phyloP scores from a whole-genome alignment of 1,139 yeast genomes.

The Yamadazyma friedrichii region DNA sequence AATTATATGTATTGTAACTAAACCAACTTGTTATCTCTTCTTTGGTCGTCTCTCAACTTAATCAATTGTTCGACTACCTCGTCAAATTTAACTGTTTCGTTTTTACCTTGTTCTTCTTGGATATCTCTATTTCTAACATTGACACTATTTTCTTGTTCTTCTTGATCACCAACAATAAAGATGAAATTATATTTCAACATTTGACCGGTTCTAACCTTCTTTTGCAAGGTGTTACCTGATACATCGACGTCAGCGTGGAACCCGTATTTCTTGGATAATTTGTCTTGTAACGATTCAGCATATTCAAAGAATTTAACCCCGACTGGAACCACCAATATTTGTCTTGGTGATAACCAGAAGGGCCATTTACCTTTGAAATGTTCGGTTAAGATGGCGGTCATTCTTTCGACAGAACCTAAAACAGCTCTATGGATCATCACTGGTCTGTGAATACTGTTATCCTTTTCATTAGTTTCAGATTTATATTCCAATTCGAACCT shows the following conservation, averaged over 20 bases:
- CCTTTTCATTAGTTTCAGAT: slow-evolving; percentile 61
- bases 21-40: slow-evolving; percentile 61
- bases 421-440: slow-evolving; percentile 99
- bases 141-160: slow-evolving; percentile 72
- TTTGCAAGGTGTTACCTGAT: slow-evolving; percentile 91
- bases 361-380: slow-evolving; percentile 99
- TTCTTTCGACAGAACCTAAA: slow-evolving; percentile 95
- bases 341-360: slow-evolving; percentile 98
- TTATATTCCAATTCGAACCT: slow-evolving; percentile 88
- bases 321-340: slow-evolving; percentile 90
- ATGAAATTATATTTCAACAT: slow-evolving; percentile 88
- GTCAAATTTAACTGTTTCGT: slow-evolving; percentile 71
- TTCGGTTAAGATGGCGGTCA: slow-evolving; percentile 96
- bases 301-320: slow-evolving; percentile 90
- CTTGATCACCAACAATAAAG: slow-evolving; percentile 95
- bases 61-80: slow-evolving; percentile 67
- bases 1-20: slow-evolving; percentile 13
- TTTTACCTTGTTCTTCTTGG: slow-evolving; percentile 79
- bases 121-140: slow-evolving; percentile 94
- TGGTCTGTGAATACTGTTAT: slow-evolving; percentile 55
- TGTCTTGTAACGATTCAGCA: slow-evolving; percentile 75
- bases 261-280: slow-evolving; percentile 59
- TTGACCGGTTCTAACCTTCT: slow-evolving; percentile 96
- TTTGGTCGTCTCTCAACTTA: slow-evolving; percentile 63
- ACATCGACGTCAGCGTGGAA: slow-evolving; percentile 91